Conservation (phyloP, 1,284 basidiomycete genomes). For the Cutaneotrichosporon spelunceum region DNA sequence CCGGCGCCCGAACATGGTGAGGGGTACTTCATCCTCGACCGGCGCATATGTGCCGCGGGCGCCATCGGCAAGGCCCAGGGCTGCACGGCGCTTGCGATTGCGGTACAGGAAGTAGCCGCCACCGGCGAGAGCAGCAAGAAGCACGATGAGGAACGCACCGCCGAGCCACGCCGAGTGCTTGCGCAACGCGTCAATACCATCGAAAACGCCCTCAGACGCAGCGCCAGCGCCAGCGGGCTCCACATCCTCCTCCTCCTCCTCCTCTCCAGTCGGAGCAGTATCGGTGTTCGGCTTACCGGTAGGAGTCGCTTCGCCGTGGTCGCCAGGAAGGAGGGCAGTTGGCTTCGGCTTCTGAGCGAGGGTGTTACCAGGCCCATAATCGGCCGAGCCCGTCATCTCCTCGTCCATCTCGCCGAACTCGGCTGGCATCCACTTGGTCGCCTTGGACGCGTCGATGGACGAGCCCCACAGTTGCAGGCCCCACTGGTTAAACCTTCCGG, state of each 20-base stretch:
- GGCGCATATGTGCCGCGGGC: slow-evolving; percentile 64
- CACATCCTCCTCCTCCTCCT: slow-evolving; percentile 32
- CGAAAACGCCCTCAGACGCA: slow-evolving; percentile 78
- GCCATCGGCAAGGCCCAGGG: slow-evolving; percentile 48
- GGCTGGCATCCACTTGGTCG: slow-evolving; percentile 59
- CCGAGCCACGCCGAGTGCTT: slow-evolving; percentile 80
- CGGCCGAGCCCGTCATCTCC: slow-evolving; percentile 42
- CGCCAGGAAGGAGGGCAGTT: slow-evolving; percentile 77
- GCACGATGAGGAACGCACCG: slow-evolving; percentile 68
- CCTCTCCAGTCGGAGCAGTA: not conserved
- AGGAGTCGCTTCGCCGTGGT: slow-evolving; percentile 61
- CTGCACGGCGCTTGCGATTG: slow-evolving; percentile 56
- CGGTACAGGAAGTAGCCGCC: slow-evolving; percentile 58
- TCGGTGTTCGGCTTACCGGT: not conserved
- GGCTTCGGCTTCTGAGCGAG: slow-evolving; percentile 69
- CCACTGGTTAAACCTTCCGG: slow-evolving; percentile 87
- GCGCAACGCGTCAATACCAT: slow-evolving; percentile 71
- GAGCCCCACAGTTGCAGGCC: slow-evolving; percentile 90
- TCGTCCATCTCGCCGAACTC: slow-evolving; percentile 48
- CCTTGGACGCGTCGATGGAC: slow-evolving; percentile 68
- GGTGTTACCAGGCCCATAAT: slow-evolving; percentile 42
- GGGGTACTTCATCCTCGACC: slow-evolving; percentile 67
- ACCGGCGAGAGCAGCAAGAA: slow-evolving; percentile 61
- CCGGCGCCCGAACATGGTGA: slow-evolving; percentile 60
- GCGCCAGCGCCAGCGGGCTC: slow-evolving; percentile 27